These are phyloP conservation scores for Salvia sclarea DNA, from an alignment of 305 asterid genomes.

Conservation along the genomic window DNA sequence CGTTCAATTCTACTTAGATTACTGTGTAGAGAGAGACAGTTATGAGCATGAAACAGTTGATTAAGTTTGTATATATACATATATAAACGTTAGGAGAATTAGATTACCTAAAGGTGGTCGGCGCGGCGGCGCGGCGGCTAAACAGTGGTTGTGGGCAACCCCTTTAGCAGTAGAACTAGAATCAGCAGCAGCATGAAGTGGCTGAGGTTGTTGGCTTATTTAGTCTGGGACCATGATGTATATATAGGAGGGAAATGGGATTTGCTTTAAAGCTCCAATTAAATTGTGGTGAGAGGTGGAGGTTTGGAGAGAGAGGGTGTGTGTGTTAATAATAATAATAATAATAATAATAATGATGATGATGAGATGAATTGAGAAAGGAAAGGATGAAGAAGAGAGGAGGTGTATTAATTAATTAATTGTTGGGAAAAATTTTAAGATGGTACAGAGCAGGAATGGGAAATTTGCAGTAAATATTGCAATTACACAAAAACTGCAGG, in stretches of 20 bases:
- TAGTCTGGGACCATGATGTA: conserved; percentile 28
- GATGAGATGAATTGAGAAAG: conserved; percentile 30
- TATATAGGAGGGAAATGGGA: conserved; percentile 37
- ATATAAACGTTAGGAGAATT: not conserved
- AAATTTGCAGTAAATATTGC: conserved; percentile 60
- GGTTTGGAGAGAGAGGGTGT: too few relatives aligned
- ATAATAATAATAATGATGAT: too few relatives aligned
- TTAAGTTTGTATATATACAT: not conserved
- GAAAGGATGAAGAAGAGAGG: conserved; percentile 50
- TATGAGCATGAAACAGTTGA: not conserved
- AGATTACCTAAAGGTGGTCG: conserved; percentile 3
- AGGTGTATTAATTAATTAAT: too few relatives aligned
- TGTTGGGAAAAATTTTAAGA: conserved; percentile 52
- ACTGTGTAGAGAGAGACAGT: too few relatives aligned
- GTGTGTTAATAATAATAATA: too few relatives aligned
- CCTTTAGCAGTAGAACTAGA: not conserved
- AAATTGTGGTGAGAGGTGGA: conserved; percentile 45
- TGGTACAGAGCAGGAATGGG: conserved; percentile 46
- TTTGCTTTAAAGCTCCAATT: conserved; percentile 60
- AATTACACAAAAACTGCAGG: conserved; percentile 57
- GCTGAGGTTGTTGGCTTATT: conserved; percentile 33
- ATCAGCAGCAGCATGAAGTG: conserved; percentile 28
- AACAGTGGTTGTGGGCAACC: not conserved
- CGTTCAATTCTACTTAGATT: not conserved
- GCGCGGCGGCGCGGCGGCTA: not conserved